A percentile compares a stretch with the other conserved stretches of the same genome.
phyloP scores from a whole-genome alignment of 768 basidiomycete species.

The Hygrophorus pudorinus region DNA sequence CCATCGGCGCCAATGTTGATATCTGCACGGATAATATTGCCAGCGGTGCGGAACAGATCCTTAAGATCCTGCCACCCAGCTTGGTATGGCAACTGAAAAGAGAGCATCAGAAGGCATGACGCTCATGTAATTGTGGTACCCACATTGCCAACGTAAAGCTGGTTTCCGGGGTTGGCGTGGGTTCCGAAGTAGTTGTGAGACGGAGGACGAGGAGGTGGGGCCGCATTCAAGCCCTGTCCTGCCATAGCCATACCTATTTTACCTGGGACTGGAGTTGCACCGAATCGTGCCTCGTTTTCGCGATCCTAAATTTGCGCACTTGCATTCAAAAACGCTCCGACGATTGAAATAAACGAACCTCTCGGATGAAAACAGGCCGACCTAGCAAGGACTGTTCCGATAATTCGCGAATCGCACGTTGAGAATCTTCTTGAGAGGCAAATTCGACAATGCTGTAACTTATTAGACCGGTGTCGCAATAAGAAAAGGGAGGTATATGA shows the following conservation, averaged over 20 bases:
- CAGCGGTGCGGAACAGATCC: slow-evolving; percentile 92
- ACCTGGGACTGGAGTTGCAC: slow-evolving; percentile 89
- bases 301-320: slow-evolving; percentile 59
- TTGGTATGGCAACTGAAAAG: slow-evolving; percentile 75
- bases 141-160: slow-evolving; percentile 89
- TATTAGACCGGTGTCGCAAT: slow-evolving; percentile 10
- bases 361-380: slow-evolving; percentile 91
- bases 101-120: slow-evolving; percentile 3
- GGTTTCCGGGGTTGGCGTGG: slow-evolving; percentile 69
- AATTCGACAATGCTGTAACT: slow-evolving; percentile 85
- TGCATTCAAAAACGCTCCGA: background rate
- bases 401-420: slow-evolving; percentile 82
- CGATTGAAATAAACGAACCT: slow-evolving; percentile 41
- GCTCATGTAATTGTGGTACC: too few relatives aligned
- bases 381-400: slow-evolving; percentile 88
- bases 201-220: slow-evolving; percentile 74
- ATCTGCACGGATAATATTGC: slow-evolving; percentile 91
- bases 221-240: slow-evolving; percentile 73
- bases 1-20: slow-evolving; percentile 92
- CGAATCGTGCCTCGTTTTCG: slow-evolving; percentile 92
- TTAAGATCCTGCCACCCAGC: slow-evolving; percentile 99
- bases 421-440: slow-evolving; percentile 78
- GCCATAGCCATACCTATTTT: slow-evolving; percentile 96
- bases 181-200: slow-evolving; percentile 66
- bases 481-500: background rate